Evolutionary conservation across 805 yeast genomes (phyloP).

Genomic region (Kodamaea restingae): DNA sequence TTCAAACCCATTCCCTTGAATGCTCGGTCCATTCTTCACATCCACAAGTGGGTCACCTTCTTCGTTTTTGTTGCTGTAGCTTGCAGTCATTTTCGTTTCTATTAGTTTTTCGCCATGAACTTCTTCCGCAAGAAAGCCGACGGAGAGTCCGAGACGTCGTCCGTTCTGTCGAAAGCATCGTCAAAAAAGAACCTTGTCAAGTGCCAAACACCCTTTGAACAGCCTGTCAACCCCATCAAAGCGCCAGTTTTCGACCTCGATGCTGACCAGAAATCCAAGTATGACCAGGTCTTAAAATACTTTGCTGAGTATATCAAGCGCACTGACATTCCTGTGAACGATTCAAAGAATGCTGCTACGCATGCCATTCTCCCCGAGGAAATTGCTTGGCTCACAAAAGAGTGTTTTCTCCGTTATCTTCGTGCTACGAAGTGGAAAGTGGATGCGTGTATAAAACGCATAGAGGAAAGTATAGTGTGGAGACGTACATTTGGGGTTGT

Average conservation of each 20-base stretch:
- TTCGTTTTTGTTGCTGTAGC: not conserved
- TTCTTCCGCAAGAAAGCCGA: slow-evolving; percentile 10
- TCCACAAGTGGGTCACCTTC: not conserved
- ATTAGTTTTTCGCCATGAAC: slow-evolving; percentile 1
- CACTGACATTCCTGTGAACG: slow-evolving; percentile 10
- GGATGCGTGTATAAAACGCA: slow-evolving; percentile 40
- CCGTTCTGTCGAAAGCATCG: slow-evolving; percentile 16
- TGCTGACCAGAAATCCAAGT: slow-evolving; percentile 55
- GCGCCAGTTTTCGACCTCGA: slow-evolving; percentile 40
- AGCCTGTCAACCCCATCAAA: slow-evolving; percentile 30
- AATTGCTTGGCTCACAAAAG: slow-evolving; percentile 46
- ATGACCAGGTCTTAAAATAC: slow-evolving; percentile 56
- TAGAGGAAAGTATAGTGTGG: slow-evolving; percentile 50
- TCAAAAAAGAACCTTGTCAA: slow-evolving; percentile 25
- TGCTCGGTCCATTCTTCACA: too few species aligned
- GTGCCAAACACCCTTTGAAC: slow-evolving; percentile 37
- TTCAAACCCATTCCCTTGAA: too few species aligned
- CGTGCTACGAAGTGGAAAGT: slow-evolving; percentile 51
- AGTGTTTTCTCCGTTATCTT: slow-evolving; percentile 49
- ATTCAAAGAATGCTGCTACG: slow-evolving; percentile 39
- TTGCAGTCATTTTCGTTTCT: not conserved
- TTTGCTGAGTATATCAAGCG: slow-evolving; percentile 35
- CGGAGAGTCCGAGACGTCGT: slow-evolving; percentile 15
- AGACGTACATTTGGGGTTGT: slow-evolving; percentile 51
- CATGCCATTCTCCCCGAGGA: slow-evolving; percentile 25